These are phyloP conservation scores for Verticillium klebahnii DNA, from an alignment of 2,329 filamentous ascomycete genomes.

Conservation along the genomic window DNA sequence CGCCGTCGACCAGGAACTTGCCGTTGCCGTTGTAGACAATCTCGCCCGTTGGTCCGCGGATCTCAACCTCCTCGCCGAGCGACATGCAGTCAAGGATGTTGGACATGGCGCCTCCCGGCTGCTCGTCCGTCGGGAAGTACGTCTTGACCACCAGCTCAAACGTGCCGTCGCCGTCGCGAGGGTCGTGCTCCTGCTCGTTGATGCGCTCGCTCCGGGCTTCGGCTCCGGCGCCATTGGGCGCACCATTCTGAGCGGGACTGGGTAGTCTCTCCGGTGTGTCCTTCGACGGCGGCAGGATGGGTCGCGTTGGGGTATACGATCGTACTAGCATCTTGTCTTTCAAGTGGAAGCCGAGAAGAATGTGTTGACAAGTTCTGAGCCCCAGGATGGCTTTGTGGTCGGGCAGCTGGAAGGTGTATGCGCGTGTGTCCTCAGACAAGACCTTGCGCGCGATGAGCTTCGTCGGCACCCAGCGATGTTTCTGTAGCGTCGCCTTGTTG, in stretches of 20 bases:
- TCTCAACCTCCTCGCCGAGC: conserved; percentile 42
- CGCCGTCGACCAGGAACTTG: conserved; percentile 37
- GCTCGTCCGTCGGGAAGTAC: conserved; percentile 39
- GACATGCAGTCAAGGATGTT: conserved; percentile 48
- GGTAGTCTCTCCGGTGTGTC: background rate
- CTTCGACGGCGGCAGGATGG: conserved; percentile 25
- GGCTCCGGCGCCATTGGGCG: background rate
- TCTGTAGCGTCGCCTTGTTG: conserved; percentile 30
- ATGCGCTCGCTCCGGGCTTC: background rate
- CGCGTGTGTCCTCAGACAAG: conserved; percentile 37
- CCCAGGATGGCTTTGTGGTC: conserved; percentile 34
- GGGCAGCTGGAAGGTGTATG: conserved; percentile 42
- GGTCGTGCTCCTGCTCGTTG: background rate
- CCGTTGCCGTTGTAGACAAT: conserved; percentile 44
- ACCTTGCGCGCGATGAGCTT: conserved; percentile 30
- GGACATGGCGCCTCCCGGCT: conserved; percentile 49
- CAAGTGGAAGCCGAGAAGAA: conserved; percentile 49
- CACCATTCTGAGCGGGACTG: background rate
- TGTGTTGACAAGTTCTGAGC: conserved; percentile 45
- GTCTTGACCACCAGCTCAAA: conserved; percentile 47
- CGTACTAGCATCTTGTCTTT: conserved; percentile 45
- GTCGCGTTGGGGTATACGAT: conserved; percentile 44
- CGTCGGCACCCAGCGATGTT: conserved; percentile 41
- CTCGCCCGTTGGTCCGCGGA: conserved; percentile 46
- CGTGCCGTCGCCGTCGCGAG: conserved; percentile 31